phyloP scores from a whole-genome alignment of 148 eudicot species.

The Fallopia convolvulus region DNA sequence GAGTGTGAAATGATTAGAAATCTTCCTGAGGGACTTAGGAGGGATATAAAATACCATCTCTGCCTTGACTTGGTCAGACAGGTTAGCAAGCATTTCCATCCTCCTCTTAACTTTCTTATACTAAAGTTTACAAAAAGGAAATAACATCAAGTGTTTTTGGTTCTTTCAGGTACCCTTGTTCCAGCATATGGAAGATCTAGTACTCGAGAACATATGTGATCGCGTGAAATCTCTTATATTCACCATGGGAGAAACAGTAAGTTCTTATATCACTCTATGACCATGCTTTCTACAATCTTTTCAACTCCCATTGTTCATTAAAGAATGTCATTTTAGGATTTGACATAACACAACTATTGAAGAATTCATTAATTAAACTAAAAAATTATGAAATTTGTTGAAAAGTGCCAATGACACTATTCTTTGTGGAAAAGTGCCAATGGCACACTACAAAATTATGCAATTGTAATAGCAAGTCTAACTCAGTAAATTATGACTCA shows the following conservation, averaged over 20 bases:
- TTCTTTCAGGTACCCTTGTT: slow-evolving; percentile 71
- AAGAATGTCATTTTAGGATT: too few species aligned
- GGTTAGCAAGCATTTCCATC: slow-evolving; percentile 24
- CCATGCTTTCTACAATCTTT: background rate
- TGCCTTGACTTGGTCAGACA: slow-evolving; percentile 85
- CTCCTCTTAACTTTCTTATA: background rate
- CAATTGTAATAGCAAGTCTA: too few species aligned
- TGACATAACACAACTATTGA: too few species aligned
- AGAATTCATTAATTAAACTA: too few species aligned
- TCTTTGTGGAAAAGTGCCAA: too few species aligned
- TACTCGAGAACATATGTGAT: slow-evolving; percentile 89
- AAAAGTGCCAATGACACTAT: too few species aligned
- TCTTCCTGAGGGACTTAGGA: slow-evolving; percentile 86
- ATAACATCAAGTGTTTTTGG: background rate
- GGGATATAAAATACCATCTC: slow-evolving; percentile 88
- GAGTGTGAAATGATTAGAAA: slow-evolving; percentile 87
- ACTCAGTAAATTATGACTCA: too few species aligned
- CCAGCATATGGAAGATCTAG: slow-evolving; percentile 86
- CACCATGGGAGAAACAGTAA: slow-evolving; percentile 86
- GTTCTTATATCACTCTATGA: slow-evolving; percentile 8
- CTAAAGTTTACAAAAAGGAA: background rate
- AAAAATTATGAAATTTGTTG: too few species aligned
- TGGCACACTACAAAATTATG: too few species aligned
- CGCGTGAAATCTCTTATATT: slow-evolving; percentile 87
- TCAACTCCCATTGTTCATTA: background rate